These are phyloP conservation scores for Mentha longifolia DNA, from an alignment of 257 asterid genomes.

Conservation along the genomic window DNA sequence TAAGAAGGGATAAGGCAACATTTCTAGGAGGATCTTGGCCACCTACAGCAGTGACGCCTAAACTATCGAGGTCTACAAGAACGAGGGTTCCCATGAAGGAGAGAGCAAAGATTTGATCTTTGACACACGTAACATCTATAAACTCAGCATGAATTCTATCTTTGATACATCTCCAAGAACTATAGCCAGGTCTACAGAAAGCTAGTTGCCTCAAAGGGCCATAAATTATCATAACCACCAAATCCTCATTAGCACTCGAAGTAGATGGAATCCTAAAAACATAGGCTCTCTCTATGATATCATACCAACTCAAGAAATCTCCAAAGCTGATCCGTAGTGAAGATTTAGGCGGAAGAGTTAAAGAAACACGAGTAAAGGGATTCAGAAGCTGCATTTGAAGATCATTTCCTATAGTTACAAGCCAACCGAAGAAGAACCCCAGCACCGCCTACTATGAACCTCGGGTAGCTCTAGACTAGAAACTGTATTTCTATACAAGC, in stretches of 20 bases:
- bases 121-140: conserved; percentile 26
- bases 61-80: conserved; percentile 22
- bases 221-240: conserved; percentile 38
- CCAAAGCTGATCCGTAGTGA: conserved; percentile 18
- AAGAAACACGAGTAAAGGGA: conserved; percentile 33
- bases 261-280: conserved; percentile 31
- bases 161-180: conserved; percentile 34
- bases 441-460: conserved; percentile 31
- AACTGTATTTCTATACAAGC: conserved; percentile 33
- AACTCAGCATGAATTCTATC: background rate
- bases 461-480: conserved; percentile 35
- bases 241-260: conserved; percentile 21
- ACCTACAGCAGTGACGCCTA: conserved; percentile 3
- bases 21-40: conserved; percentile 2
- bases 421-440: conserved; percentile 40
- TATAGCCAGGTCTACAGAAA: conserved; percentile 31
- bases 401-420: conserved; percentile 34
- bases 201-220: conserved; percentile 34
- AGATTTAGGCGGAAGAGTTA: conserved; percentile 34
- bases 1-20: conserved; percentile 2
- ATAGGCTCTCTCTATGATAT: conserved; percentile 33
- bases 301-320: conserved; percentile 27
- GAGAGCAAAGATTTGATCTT: conserved; percentile 37
- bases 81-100: conserved; percentile 28
- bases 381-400: conserved; percentile 32